Evolutionary conservation across 257 asterid species (phyloP).

Genomic region (Solanum paucissectum): DNA sequence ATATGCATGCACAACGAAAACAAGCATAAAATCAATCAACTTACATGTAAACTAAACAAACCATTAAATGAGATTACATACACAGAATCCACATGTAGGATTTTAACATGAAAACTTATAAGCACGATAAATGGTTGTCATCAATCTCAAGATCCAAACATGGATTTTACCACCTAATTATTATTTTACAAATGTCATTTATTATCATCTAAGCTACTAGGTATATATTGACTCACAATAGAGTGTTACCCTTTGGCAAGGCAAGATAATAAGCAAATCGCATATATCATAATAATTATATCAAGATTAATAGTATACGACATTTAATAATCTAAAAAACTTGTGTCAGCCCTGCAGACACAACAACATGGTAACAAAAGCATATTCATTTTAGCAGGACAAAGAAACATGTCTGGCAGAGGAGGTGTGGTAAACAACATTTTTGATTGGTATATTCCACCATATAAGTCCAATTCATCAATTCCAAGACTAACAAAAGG

Average conservation of each 20-base stretch:
- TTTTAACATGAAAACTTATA: neutral
- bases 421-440: neutral
- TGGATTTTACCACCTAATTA: neutral
- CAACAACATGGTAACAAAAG: too few relatives aligned
- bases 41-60: neutral
- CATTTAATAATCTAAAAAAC: too few relatives aligned
- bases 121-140: neutral
- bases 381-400: conserved; percentile 1
- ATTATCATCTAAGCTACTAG: neutral
- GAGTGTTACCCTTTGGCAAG: neutral
- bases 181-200: neutral
- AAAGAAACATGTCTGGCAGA: conserved; percentile 2
- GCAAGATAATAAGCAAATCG: neutral
- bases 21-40: neutral
- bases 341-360: too few relatives aligned
- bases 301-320: neutral
- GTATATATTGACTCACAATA: neutral
- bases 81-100: neutral
- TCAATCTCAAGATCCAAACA: neutral
- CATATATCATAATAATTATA: too few relatives aligned
- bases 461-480: neutral
- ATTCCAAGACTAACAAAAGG: neutral
- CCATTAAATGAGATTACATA: neutral
- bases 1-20: neutral
- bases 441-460: neutral